Evolutionary conservation across 139 green algal genomes (phyloP).

Genomic region (Chlorella sp.): DNA sequence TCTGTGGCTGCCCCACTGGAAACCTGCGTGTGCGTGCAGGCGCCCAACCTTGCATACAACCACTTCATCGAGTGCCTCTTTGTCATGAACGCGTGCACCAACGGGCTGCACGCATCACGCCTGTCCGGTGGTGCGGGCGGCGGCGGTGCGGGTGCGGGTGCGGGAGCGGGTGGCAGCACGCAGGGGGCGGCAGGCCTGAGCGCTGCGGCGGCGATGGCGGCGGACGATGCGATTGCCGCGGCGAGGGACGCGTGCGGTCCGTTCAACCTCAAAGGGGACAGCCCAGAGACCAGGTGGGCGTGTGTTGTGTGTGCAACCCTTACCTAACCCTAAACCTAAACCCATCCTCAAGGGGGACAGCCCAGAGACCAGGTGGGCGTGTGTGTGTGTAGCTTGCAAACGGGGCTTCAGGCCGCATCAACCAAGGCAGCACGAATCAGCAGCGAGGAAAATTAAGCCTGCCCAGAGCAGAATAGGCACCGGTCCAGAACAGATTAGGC

Average conservation of each 20-base stretch:
- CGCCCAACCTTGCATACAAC: conserved; percentile 84
- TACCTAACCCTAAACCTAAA: too few relatives aligned
- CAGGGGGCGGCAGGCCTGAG: neutral
- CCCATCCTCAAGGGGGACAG: conserved; percentile 1
- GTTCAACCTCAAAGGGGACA: conserved; percentile 1
- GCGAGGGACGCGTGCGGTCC: neutral
- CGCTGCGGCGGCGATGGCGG: neutral
- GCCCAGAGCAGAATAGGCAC: too few relatives aligned
- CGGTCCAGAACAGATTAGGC: too few relatives aligned
- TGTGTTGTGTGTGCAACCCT: too few relatives aligned
- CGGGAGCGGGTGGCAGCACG: too few relatives aligned
- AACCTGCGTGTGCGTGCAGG: conserved; percentile 5
- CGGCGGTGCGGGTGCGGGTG: too few relatives aligned
- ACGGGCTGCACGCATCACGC: conserved; percentile 20
- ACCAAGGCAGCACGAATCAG: too few relatives aligned
- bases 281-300: neutral
- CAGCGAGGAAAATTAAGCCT: too few relatives aligned
- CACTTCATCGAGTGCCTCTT: conserved; percentile 88
- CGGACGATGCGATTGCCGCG: neutral
- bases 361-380: neutral
- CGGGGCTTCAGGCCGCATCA: too few relatives aligned
- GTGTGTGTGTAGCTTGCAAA: too few relatives aligned
- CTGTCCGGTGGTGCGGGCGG: too few relatives aligned
- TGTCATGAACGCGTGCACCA: conserved; percentile 72
- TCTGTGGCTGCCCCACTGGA: too few relatives aligned